Evolutionary conservation across 495 filamentous ascomycete species (phyloP), one percentile per base, ranked within the genome.

Genomic region (Rostrohypoxylon terebratum): DNA sequence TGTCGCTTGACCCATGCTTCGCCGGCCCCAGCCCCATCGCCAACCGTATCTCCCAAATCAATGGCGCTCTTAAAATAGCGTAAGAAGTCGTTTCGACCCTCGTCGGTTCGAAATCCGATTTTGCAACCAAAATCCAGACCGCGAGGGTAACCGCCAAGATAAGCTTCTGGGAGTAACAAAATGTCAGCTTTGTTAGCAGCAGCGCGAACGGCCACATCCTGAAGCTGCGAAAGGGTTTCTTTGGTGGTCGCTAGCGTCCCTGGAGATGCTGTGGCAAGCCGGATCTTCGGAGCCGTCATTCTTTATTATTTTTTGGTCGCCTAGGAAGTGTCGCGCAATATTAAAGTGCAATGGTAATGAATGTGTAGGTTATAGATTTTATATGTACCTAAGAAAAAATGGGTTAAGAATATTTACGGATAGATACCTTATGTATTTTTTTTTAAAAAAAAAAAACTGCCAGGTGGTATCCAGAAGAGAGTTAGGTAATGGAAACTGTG

Each of bases 161-260:
- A 98, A 25, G 95, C 95, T 82, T 98, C 95, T 0, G 95, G 95
- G 72, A 97, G 96, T 45, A 98, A 88, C 16, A 98, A 81, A 57
- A 98, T 85, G 75, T 95, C 86, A 25, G 92, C 86, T 31, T 86
- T 84, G n/a, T 81, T 76, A 0, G 62, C 59, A 0, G 85, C 82
- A 4, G 91, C 91, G 2, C 71, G 63, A 0, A 64, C 65, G 28
- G 90, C 87, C 18, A 90, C 88, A 10, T 76, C 66, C 51, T 87
- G 81, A 16, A 97, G 88, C 10, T 89, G 86, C 8, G 76, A 55
- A 54, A 98, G 88, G 2, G 94, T 97, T 33, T 85, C 82, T 7
- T 83, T 21, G 7, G 90, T 87, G 10, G 90, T 90, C 34, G 85
- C 65, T 53, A 87, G 88, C 21, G 94, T 94, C 76, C 84, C 86